Conservation (phyloP, 2,329 filamentous ascomycete species). For the Diaporthe batatas region DNA sequence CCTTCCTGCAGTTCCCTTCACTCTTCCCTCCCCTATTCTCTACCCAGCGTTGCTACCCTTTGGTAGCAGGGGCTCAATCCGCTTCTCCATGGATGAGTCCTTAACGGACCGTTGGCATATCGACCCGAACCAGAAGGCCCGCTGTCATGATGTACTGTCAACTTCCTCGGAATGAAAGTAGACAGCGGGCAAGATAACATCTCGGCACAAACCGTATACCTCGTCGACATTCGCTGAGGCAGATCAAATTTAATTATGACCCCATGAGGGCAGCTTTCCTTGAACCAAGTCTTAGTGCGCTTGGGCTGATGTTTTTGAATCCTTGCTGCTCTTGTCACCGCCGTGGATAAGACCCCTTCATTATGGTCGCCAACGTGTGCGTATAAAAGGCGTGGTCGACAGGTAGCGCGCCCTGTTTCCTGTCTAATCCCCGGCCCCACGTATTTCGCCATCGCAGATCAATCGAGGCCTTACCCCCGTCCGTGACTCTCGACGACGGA, state of each 20-base stretch:
- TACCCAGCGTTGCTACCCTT: conserved; percentile 80
- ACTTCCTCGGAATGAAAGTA: conserved; percentile 51
- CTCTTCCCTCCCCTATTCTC: conserved; percentile 53
- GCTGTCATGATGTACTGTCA: conserved; percentile 50
- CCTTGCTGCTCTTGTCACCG: not conserved
- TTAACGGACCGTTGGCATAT: conserved; percentile 90
- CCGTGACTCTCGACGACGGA: not conserved
- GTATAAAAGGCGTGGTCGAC: not conserved
- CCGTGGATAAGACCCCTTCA: not conserved
- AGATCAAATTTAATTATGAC: not conserved
- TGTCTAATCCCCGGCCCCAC: not conserved
- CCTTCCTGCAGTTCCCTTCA: not conserved
- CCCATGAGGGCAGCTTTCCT: not conserved
- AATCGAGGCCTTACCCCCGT: conserved; percentile 22
- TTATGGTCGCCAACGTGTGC: not conserved
- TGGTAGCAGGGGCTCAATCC: conserved; percentile 79
- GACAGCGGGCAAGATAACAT: conserved; percentile 59
- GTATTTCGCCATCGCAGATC: conserved; percentile 21
- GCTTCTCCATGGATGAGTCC: conserved; percentile 71
- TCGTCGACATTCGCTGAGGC: not conserved
- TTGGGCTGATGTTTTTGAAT: not conserved
- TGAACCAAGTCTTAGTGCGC: not conserved
- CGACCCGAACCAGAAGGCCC: conserved; percentile 57
- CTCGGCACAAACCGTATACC: conserved; percentile 45
- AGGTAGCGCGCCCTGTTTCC: conserved; percentile 11